Percentiles rank a stretch among this genome's conserved stretches.
These are phyloP conservation scores for Dactylellina leptospora DNA, from an alignment of 2,329 filamentous ascomycete species.

Conservation along the genomic window DNA sequence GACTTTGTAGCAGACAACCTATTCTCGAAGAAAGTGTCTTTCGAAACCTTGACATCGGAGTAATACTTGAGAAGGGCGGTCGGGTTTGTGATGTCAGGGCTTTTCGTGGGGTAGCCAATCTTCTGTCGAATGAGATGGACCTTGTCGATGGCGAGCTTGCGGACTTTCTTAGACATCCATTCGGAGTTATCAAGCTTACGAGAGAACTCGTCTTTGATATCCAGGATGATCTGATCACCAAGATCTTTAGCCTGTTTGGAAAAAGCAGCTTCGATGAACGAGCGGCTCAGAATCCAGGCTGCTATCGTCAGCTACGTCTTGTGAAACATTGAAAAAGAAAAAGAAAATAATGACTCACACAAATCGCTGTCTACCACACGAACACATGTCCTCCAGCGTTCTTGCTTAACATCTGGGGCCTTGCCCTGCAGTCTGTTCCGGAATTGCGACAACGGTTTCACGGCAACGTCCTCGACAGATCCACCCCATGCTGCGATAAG, in stretches of 20 bases:
- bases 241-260: constrained; percentile 72
- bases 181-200: constrained; percentile 68
- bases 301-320: neutral
- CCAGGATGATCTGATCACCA: constrained; percentile 74
- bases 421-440: constrained; percentile 70
- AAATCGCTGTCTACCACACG: constrained; percentile 67
- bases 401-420: constrained; percentile 70
- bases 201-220: constrained; percentile 74
- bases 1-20: constrained; percentile 65
- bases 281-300: constrained; percentile 63
- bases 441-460: constrained; percentile 70
- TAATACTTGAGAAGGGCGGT: constrained; percentile 69
- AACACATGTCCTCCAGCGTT: constrained; percentile 74
- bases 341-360: constrained; percentile 68
- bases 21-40: constrained; percentile 69
- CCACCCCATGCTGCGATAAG: constrained; percentile 66
- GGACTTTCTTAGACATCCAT: constrained; percentile 73
- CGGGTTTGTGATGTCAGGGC: constrained; percentile 70
- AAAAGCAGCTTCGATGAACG: constrained; percentile 75
- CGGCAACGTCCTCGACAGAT: constrained; percentile 68
- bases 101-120: constrained; percentile 72
- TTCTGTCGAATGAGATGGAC: constrained; percentile 74
- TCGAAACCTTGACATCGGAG: constrained; percentile 64
- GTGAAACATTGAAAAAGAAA: neutral
- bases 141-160: constrained; percentile 70